phyloP scores from a whole-genome alignment of 495 filamentous ascomycete species.

The Hyaloscypha finlandica region DNA sequence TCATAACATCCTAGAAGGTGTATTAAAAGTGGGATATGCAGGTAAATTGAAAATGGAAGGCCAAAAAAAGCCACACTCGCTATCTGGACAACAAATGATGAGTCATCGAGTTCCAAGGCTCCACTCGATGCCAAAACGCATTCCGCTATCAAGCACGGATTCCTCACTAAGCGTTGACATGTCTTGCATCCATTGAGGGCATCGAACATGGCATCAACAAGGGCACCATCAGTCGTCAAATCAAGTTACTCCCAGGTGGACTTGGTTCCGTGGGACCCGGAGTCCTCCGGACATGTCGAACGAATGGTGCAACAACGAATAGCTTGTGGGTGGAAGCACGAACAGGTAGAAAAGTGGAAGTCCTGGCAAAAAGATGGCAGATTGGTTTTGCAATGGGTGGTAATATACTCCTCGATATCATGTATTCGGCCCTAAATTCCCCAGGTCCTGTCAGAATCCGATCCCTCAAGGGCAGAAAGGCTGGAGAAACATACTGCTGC shows the following conservation, averaged over 20 bases:
- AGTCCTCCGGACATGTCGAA: constrained; percentile 36
- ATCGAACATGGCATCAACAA: background rate
- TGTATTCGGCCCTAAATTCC: background rate
- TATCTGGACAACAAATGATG: no score
- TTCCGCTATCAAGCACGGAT: no score
- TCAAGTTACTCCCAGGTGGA: background rate
- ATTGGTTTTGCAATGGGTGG: constrained; percentile 15
- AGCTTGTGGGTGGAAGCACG: constrained; percentile 41
- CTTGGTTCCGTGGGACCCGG: constrained; percentile 44
- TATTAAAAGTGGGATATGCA: no score
- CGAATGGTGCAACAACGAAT: constrained; percentile 43
- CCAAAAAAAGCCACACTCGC: no score
- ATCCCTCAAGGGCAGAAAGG: constrained; percentile 9
- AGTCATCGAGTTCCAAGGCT: no score
- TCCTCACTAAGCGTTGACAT: background rate
- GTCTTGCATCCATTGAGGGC: background rate
- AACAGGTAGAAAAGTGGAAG: constrained; percentile 23
- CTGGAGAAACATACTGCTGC: constrained; percentile 16
- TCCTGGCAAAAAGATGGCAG: constrained; percentile 13
- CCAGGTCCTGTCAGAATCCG: constrained; percentile 19
- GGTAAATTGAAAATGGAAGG: no score
- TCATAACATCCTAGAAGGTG: no score
- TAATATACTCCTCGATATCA: background rate
- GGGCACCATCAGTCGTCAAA: background rate
- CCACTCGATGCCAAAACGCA: no score